phyloP scores from a whole-genome alignment of 2,329 filamentous ascomycete species.

The Verticillium isaacii region DNA sequence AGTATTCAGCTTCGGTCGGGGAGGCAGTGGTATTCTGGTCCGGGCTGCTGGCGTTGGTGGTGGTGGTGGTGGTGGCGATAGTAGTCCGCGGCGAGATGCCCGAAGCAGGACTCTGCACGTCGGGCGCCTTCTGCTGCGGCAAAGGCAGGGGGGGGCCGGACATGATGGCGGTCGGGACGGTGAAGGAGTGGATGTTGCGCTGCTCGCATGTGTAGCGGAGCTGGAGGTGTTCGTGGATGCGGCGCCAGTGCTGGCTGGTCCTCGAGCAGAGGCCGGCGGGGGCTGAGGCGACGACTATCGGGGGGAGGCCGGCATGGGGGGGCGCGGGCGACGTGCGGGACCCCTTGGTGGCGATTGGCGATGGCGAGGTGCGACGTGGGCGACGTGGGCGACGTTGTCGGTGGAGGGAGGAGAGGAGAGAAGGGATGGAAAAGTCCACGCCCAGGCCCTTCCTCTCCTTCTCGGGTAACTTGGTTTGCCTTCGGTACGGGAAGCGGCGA shows the following conservation, averaged over 20 bases:
- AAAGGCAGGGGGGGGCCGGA: background rate
- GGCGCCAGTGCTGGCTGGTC: conserved; percentile 1
- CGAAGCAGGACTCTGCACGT: background rate
- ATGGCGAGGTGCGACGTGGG: background rate
- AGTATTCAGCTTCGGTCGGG: background rate
- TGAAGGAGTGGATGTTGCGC: conserved; percentile 1
- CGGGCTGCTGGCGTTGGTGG: background rate
- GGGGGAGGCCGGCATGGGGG: background rate
- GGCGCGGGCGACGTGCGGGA: background rate
- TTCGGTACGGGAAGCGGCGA: background rate
- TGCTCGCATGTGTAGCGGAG: background rate
- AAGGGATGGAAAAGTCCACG: background rate
- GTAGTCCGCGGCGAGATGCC: background rate
- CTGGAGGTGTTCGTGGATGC: background rate
- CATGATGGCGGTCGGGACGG: background rate
- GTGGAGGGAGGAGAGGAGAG: background rate
- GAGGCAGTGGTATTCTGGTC: background rate
- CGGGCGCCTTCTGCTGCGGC: background rate
- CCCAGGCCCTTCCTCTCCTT: background rate
- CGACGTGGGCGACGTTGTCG: background rate
- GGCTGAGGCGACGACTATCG: background rate
- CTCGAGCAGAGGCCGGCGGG: conserved; percentile 2
- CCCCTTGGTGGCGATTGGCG: background rate
- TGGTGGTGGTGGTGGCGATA: background rate
- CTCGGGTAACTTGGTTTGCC: background rate